Evolutionary conservation across 768 basidiomycete species (phyloP), one percentile per base, ranked within the genome.

Genomic region (Rhodotorula paludigena): DNA sequence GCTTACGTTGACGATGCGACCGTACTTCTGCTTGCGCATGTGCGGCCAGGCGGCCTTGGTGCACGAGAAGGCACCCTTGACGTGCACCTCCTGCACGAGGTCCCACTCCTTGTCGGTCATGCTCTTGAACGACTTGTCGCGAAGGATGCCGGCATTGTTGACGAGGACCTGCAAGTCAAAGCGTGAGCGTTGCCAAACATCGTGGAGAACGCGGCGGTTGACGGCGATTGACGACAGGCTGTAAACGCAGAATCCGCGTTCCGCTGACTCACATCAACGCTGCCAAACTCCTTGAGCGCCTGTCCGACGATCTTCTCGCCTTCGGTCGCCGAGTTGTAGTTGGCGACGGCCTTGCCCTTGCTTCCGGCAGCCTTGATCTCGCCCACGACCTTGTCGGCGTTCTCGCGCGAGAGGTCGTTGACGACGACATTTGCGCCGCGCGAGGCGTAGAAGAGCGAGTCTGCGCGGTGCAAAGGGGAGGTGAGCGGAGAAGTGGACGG

Each of bases 21-120:
- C 96, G 72, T 89, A 97, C 81, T 92, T 89, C 78, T 93, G 91
- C 74, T 89, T 90, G 72, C 92, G 84, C 83, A 99, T 94, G 76
- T 89, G 80, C 20, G 92, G 91, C 96, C 96, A 99, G 41, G 85
- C 92, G 45, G 96, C 93, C 78, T 92, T 94, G 41, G 89, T 89
- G 78, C 90, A 92, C 12, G 90, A 81, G 78, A 86, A 98, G 0
- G 94, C 88, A 48, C 92, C 94, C 80, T 94, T 97, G 71, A 99
- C 79, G 76, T 98, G 96, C 35, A 71, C 74, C 20, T 68, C 69
- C n/a, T 73, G 68, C 33, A 76, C 66, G 25, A 66, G 48, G 66
- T 74, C 69, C 63, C 68, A 76, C 58, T 78, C 78, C 56, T 86
- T 84, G 78, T 98, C 93, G 0, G 90, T 82, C 91, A 99, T 96